Evolutionary conservation across 345 rosid genomes (phyloP).

Genomic region (Ceriops tagal): DNA sequence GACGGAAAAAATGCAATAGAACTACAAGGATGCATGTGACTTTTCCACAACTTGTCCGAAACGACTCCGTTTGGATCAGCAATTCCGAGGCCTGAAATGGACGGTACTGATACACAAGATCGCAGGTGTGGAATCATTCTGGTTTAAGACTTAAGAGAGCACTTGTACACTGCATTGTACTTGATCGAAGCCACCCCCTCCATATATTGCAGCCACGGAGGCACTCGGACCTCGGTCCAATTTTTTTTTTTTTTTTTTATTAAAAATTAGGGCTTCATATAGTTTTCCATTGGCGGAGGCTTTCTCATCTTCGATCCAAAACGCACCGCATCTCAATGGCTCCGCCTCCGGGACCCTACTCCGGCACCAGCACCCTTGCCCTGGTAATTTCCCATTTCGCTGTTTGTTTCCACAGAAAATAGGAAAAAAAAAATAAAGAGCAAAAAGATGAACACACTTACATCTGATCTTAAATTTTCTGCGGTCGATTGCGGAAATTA

Average conservation of each 20-base stretch:
- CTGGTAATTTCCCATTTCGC: conserved; percentile 36
- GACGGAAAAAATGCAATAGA: too few relatives aligned
- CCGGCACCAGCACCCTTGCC: conserved; percentile 79
- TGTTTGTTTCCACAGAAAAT: conserved; percentile 2
- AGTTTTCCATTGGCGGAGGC: not conserved
- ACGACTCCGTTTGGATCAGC: too few relatives aligned
- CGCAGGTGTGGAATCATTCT: too few relatives aligned
- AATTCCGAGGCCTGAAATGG: too few relatives aligned
- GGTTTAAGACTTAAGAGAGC: too few relatives aligned
- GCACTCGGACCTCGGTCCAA: not conserved
- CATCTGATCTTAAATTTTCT: not conserved
- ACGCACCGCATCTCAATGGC: conserved; percentile 36
- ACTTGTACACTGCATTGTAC: not conserved
- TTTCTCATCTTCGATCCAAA: not conserved
- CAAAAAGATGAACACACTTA: not conserved
- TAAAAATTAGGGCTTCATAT: conserved; percentile 12
- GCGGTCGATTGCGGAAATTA: too few relatives aligned
- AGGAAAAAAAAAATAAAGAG: not conserved
- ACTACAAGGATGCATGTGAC: too few relatives aligned
- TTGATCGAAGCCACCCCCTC: not conserved
- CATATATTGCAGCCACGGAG: not conserved
- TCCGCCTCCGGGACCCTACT: conserved; percentile 74
- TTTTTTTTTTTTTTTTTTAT: too few relatives aligned
- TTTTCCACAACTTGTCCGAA: too few relatives aligned
- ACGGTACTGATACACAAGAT: too few relatives aligned